Evolutionary conservation across 176 grass and related monocot species (phyloP).

Genomic region (Lolium multiflorum): DNA sequence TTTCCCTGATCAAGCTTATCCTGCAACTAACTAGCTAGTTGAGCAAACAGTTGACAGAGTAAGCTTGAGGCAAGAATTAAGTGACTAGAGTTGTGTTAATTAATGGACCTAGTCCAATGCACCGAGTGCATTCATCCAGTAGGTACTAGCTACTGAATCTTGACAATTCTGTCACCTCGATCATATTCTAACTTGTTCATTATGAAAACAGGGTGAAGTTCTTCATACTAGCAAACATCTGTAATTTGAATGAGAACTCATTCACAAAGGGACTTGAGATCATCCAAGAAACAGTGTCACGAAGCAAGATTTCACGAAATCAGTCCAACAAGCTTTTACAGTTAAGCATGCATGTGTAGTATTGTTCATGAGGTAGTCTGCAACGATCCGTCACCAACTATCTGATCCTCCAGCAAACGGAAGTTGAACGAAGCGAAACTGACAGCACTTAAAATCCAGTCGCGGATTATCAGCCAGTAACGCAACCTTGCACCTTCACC

Average conservation of each 20-base stretch:
- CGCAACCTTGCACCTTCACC: too few species aligned
- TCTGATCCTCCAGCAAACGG: too few species aligned
- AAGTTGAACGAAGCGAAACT: too few species aligned
- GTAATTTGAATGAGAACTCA: not conserved
- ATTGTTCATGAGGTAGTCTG: not conserved
- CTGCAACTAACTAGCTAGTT: not conserved
- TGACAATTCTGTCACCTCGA: not conserved
- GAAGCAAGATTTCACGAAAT: not conserved
- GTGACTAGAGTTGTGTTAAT: not conserved
- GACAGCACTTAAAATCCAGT: too few species aligned
- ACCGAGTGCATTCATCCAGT: not conserved
- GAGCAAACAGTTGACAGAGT: not conserved
- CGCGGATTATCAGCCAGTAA: too few species aligned
- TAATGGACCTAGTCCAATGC: not conserved
- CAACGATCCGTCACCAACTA: too few species aligned
- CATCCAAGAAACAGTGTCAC: not conserved
- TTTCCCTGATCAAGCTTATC: slow-evolving; percentile 5
- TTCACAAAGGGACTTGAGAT: not conserved
- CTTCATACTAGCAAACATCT: not conserved
- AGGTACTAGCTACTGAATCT: not conserved
- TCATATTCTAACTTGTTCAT: not conserved
- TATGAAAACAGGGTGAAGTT: not conserved
- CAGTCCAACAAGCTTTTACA: not conserved
- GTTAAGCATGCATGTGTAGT: too few species aligned
- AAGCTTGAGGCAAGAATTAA: not conserved